Percentiles rank a stretch among this genome's conserved stretches.
These are phyloP conservation scores for Groenewaldozyma tartarivorans DNA, from an alignment of 805 yeast genomes.

Conservation along the genomic window DNA sequence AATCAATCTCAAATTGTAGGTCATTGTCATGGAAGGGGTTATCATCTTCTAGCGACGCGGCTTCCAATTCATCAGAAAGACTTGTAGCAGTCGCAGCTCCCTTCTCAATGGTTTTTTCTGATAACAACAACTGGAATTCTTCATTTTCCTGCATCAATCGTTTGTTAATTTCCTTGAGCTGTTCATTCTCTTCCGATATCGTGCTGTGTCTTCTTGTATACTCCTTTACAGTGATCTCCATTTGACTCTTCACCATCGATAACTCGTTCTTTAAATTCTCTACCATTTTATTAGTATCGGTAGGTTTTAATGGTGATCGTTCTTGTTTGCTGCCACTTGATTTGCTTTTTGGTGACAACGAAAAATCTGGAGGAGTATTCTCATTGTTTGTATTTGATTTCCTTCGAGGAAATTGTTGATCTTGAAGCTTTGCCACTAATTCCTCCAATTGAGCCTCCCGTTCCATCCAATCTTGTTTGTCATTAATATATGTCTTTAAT, in stretches of 20 bases:
- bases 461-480: constrained; percentile 20
- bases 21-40: not conserved
- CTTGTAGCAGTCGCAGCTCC: constrained; percentile 14
- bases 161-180: constrained; percentile 15
- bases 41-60: not conserved
- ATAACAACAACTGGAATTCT: constrained; percentile 24
- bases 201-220: constrained; percentile 20
- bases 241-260: constrained; percentile 20
- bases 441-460: constrained; percentile 15
- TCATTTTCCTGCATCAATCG: constrained; percentile 28
- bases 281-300: not conserved
- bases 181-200: constrained; percentile 20
- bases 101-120: constrained; percentile 25
- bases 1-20: constrained; percentile 21
- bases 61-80: constrained; percentile 17
- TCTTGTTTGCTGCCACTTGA: not conserved
- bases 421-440: not conserved
- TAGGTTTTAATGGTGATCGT: not conserved
- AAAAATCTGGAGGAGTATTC: not conserved
- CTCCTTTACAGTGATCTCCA: constrained; percentile 23
- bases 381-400: not conserved
- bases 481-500: constrained; percentile 21
- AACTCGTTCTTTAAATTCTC: constrained; percentile 9
- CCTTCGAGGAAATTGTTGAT: not conserved
- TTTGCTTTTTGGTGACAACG: not conserved